Evolutionary conservation across 2,329 filamentous ascomycete species (phyloP), one percentile per base, ranked within the genome.

Genomic region (Alternaria infectoria): DNA sequence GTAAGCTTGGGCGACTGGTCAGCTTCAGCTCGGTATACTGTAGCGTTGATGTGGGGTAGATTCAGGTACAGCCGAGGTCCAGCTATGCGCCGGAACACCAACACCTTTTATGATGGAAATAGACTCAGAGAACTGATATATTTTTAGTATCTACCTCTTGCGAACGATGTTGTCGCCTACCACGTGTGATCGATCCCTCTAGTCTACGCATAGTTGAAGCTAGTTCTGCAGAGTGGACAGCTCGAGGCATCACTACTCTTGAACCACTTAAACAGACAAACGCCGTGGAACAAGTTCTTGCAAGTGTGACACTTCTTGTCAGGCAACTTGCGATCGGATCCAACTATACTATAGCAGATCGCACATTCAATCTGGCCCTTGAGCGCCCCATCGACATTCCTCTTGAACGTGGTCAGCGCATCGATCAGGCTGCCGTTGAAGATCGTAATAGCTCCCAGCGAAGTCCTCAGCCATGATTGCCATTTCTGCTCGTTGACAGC

Each of bases 211-310:
- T 88, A 89, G 68, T 87, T 87, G 78, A 97, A 97, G 21, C 91
- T 90, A 78, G 96, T 97, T 72, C 96, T 87, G 81, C 96, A 99
- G 68, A 99, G 83, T 51, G 96, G 96, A 80, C 96, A 99, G 52
- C 91, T 95, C 74, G 92, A 96, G 75, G 93, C 90, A 80, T 93
- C 96, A 78, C 93, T 97, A 72, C 87, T 95, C 85, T 93, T 92
- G 84, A 99, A 98, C 96, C 96, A 99, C 81, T 95, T 94, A 83
- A 93, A 97, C 81, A 99, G 81, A 82, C 96, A 99, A 3, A 88
- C 88, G 1, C 90, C 87, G 81, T 99, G 96, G 84, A 98, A 99
- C 57, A 92, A 83, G 81, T 99, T 95, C 84, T 93, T 95, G 86
- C 96, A 99, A 2, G 95, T 98, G 50, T 87, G 85, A 79, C 96